Base-by-base conservation (phyloP, 75 land plant species). In the Selaginella moellendorffii region DNA sequence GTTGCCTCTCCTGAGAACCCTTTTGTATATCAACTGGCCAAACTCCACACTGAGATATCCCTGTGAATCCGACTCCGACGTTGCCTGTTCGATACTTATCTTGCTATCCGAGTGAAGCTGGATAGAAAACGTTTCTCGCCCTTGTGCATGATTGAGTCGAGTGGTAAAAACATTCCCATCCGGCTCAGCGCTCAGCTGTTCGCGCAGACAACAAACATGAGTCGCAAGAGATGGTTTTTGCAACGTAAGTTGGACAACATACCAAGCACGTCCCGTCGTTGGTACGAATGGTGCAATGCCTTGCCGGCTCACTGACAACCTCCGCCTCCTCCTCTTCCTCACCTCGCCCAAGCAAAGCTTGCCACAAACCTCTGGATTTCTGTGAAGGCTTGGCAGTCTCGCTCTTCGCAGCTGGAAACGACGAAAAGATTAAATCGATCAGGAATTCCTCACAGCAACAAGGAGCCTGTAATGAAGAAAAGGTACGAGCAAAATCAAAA, bases 381-480 rank as follows among this genome's bases (percentile, higher is more conserved):
- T 5, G 46, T 36, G 5, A 5, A 36, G 10, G 10, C 5, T 36
- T 5, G 14, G 46, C 14, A 5, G 5, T 5, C 14, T 36, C 46
- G 14, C 14, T 5, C 14, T 36, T 5, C 14, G 14, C 14, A 36
- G 14, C 46, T 5, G 46, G 14, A 14, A 36, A 36, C 46, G 19
- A 8, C 5, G n/a, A n/a, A n/a, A n/a, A n/a, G n/a, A n/a, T n/a
- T 8, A 56, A 19, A 21, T 56, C 59, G n/a, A 56, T 56, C 9
- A 56, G 24, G 24, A 56, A 56, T n/a, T 56, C 59, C 59, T 56
- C 59, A 56, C 59, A 56, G 21, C 59, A 56, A 56, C 59, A 56
- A 2, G 59, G 59, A 56, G 59, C 59, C 59, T 56, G 21, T 24
- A 21, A 21, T 8, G n/a, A n/a, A n/a, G n/a, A n/a, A n/a, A n/a